Conservation (phyloP, 2,329 filamentous ascomycete genomes). For the Ophiostoma sp. region DNA sequence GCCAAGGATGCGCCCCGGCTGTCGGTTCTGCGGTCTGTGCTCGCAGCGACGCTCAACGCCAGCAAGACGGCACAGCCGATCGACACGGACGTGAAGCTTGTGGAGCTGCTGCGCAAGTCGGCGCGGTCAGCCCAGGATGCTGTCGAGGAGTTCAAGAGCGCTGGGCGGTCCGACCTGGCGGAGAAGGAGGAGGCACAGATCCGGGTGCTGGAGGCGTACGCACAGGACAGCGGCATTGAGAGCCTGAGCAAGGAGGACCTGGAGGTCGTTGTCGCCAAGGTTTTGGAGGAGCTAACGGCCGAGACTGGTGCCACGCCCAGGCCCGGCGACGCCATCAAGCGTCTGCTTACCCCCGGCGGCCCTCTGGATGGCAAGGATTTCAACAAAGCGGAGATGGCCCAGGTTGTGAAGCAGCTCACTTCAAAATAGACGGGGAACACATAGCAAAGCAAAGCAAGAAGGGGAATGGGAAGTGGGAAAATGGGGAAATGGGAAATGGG, state of each 20-base stretch:
- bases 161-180: constrained; percentile 61
- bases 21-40: constrained; percentile 60
- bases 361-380: constrained; percentile 58
- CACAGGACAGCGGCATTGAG: constrained; percentile 53
- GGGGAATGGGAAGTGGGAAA: neutral
- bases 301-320: constrained; percentile 34
- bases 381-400: constrained; percentile 56
- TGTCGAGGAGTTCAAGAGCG: constrained; percentile 56
- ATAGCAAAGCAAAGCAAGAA: neutral
- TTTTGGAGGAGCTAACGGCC: constrained; percentile 46
- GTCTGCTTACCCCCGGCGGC: constrained; percentile 46
- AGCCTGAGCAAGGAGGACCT: constrained; percentile 56
- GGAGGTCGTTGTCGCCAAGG: constrained; percentile 45
- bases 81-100: constrained; percentile 62
- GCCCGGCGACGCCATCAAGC: constrained; percentile 60
- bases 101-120: constrained; percentile 61
- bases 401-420: constrained; percentile 51
- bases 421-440: constrained; percentile 12
- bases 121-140: constrained; percentile 54
- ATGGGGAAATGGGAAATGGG: neutral
- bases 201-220: constrained; percentile 60
- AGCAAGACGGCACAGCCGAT: constrained; percentile 69
- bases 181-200: constrained; percentile 65
- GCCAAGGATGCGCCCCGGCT: constrained; percentile 60
- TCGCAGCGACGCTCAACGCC: constrained; percentile 67